Evolutionary conservation across 345 rosid species (phyloP), one percentile per base, ranked within the genome.

Genomic region (Microthlaspi erraticum): DNA sequence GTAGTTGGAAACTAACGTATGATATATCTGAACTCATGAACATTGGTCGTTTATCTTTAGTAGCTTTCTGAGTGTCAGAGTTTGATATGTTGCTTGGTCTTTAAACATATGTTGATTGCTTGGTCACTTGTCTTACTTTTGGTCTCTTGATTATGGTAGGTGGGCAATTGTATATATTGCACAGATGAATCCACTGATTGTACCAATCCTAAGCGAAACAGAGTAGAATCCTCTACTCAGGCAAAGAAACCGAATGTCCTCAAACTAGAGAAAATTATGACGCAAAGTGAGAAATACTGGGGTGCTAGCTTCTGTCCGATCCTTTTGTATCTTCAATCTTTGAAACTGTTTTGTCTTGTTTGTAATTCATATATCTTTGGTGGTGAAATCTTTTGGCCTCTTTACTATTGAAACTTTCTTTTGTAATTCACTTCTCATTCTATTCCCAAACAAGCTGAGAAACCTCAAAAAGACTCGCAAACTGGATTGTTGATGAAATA

Each of bases 141-240:
- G 20, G 45, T 48, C 29, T 38, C 45, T 64, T 54, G 73, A 17
- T 32, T 65, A 29, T 82, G 46, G 52, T 61, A 94, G 98, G 98
- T 94, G 96, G 96, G 98, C 99, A 9, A 94, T 94, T 77, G 99
- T 94, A 44, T 94, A 94, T 75, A 81, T 94, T 64, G 98, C 98
- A 10, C 98, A 94, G 74, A 85, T 94, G 99, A 91, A 94, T 62
- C 99, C 99, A 1, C 89, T 94, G 69, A 94, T 94, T 19, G 99
- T 94, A 66, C 99, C 99, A 4, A 88, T 94, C 60, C 78, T 91
- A 51, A 91, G 71, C 52, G 98, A 88, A 80, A 84, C 62, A 19
- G 99, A 89, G 74, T 94, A 73, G 83, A 83, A 75, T 79, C 54
- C 69, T 59, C 77, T 58, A 49, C 76, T 65, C 70, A 14, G 39